Percentiles rank a stretch among this genome's conserved stretches.
Evolutionary conservation across 1,139 yeast species (phyloP).

Genomic region (Pichia sp.): DNA sequence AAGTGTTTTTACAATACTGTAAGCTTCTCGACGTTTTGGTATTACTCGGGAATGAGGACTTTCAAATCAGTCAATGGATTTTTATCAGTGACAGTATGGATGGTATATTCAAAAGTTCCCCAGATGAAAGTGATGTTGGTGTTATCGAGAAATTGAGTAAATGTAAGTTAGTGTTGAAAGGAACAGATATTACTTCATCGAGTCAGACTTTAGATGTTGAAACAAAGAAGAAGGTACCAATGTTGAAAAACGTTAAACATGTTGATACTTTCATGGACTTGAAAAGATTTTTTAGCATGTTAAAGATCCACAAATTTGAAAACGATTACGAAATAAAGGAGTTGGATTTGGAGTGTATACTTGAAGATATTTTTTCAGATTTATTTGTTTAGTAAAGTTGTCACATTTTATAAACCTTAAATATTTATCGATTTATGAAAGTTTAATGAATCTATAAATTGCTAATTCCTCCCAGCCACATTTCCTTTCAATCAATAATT

Average conservation of each 20-base stretch:
- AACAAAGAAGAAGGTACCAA: constrained; percentile 32
- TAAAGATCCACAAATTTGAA: constrained; percentile 70
- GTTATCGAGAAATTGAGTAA: constrained; percentile 43
- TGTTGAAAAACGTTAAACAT: constrained; percentile 39
- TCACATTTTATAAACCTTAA: too few species aligned
- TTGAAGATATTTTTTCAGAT: constrained; percentile 50
- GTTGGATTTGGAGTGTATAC: constrained; percentile 44
- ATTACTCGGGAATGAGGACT: constrained; percentile 66
- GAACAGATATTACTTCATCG: neutral
- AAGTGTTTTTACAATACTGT: constrained; percentile 44
- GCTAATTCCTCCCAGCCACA: constrained; percentile 97
- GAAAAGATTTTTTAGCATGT: constrained; percentile 53
- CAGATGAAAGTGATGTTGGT: constrained; percentile 34
- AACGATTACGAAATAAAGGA: constrained; percentile 51
- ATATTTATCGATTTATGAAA: neutral
- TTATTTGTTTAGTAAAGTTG: constrained; percentile 29
- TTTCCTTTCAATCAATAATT: constrained; percentile 50
- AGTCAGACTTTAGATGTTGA: neutral
- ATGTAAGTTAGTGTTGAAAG: neutral
- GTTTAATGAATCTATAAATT: constrained; percentile 46
- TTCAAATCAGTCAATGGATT: constrained; percentile 77
- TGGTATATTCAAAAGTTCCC: constrained; percentile 36
- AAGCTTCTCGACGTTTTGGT: constrained; percentile 72
- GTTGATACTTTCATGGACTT: constrained; percentile 45
- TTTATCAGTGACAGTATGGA: constrained; percentile 70